Evolutionary conservation across 306 rosid species (phyloP), one percentile per base, ranked within the genome.

Genomic region (Malus fusca): DNA sequence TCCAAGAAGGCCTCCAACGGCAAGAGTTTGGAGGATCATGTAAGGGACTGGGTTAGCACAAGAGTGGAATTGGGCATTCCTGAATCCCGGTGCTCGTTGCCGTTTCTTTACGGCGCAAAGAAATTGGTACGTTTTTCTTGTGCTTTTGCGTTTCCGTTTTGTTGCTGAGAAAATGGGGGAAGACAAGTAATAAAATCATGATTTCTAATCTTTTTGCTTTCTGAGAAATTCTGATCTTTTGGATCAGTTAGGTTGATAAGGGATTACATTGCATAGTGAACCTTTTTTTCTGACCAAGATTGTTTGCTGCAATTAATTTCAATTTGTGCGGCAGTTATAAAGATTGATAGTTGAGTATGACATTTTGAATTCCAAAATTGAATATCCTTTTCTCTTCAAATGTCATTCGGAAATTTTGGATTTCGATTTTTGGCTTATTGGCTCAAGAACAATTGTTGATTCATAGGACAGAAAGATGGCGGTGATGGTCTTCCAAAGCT

Each of bases 41-140:
- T 88, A 72, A 78, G 51, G 25, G 87, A 77, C 69, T 84, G 93
- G 87, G 77, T 79, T 63, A 55, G 37, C 75, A 77, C 44, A 35
- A 87, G 74, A 76, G 74, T 59, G 78, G 76, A 84, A 68, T 78
- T 69, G 10, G 91, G 89, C 25, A 37, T 79, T 78, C 58, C 74
- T 6, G 66, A 75, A 33, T 59, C 82, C 23, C 80, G 78, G 9
- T 68, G 81, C 84, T 81, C 82, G n/a, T 82, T 91, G 48, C 95
- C 98, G 0, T 94, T 94, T 71, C 97, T 91, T 22, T 72, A 48
- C 3, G 93, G 88, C 14, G 80, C 91, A 37, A 85, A 88, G 10
- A 88, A 82, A 77, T 79, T 86, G 96, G 56, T 51, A 51, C 7
- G 97, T 94, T 25, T 30, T 72, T 71, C 46, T 35, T 59, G n/a